Conservation (phyloP, 139 green algal species). For the Astrephomene gubernaculifera region DNA sequence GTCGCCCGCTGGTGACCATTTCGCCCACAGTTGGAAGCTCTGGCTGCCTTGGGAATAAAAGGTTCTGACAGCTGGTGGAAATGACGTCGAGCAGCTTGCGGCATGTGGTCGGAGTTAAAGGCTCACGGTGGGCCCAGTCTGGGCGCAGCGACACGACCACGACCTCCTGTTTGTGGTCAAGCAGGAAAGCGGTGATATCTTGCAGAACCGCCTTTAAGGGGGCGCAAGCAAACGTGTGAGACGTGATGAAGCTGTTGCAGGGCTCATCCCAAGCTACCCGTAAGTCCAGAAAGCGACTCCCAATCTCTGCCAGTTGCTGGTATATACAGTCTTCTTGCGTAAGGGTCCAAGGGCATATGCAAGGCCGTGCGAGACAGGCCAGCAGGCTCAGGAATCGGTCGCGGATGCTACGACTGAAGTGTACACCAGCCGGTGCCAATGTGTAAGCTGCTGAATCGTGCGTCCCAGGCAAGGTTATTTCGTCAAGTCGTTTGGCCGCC, state of each 20-base stretch:
- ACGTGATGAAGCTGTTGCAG: not conserved
- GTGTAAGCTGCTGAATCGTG: constrained; percentile 19
- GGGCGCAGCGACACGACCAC: not conserved
- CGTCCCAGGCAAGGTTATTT: constrained; percentile 11
- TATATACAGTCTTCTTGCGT: not conserved
- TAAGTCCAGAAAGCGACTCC: constrained; percentile 25
- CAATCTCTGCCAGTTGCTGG: not conserved
- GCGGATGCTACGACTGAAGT: not conserved
- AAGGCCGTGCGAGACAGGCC: not conserved
- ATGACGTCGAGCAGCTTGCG: not conserved
- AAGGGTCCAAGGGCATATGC: constrained; percentile 1
- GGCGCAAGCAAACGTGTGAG: constrained; percentile 28
- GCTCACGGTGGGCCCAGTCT: constrained; percentile 15
- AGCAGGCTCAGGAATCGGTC: not conserved
- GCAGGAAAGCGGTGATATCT: constrained; percentile 1
- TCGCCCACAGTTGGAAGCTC: not conserved
- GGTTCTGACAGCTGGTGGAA: not conserved
- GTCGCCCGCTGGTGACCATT: not conserved
- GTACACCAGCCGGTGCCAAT: not conserved
- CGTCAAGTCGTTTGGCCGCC: not conserved
- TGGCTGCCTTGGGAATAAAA: not conserved
- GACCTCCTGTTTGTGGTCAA: not conserved
- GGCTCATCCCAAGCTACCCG: not conserved
- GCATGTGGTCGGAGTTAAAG: not conserved
- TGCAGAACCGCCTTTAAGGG: not conserved